Evolutionary conservation across 768 basidiomycete genomes (phyloP).

Genomic region (Lactifluus volemus): DNA sequence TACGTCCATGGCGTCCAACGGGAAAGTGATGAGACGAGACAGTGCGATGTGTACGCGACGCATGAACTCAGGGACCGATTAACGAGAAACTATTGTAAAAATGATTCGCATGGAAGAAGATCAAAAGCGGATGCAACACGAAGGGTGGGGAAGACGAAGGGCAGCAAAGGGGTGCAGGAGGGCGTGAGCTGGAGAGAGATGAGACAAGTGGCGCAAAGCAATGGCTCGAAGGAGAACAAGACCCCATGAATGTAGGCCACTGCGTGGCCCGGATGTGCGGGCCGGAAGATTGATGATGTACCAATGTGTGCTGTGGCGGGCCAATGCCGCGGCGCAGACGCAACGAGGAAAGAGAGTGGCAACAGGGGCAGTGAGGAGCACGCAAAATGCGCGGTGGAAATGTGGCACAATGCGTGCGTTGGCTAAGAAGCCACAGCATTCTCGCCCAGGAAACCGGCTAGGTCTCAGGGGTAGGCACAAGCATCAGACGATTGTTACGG

Average conservation of each 20-base stretch:
- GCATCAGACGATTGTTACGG: neutral
- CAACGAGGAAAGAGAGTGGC: conserved; percentile 3
- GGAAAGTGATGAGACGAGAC: neutral
- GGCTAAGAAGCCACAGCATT: neutral
- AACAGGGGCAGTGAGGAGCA: neutral
- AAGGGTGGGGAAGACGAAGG: no score
- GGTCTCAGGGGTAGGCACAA: neutral
- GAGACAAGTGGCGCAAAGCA: no score
- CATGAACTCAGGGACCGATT: neutral
- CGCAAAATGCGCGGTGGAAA: neutral
- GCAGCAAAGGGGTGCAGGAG: neutral
- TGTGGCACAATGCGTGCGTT: neutral
- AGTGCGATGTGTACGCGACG: neutral
- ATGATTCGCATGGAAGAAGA: neutral
- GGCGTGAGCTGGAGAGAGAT: no score
- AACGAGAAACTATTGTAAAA: no score
- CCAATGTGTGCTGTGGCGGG: neutral
- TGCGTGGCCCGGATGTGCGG: neutral
- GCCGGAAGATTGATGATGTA: neutral
- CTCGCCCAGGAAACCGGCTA: neutral
- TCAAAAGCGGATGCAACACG: neutral
- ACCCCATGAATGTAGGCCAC: no score
- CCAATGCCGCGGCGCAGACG: neutral
- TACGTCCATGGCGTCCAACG: conserved; percentile 8
- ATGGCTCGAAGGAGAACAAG: neutral